Base-by-base conservation (phyloP, 2,329 filamentous ascomycete species). In the Lomentospora prolificans region DNA sequence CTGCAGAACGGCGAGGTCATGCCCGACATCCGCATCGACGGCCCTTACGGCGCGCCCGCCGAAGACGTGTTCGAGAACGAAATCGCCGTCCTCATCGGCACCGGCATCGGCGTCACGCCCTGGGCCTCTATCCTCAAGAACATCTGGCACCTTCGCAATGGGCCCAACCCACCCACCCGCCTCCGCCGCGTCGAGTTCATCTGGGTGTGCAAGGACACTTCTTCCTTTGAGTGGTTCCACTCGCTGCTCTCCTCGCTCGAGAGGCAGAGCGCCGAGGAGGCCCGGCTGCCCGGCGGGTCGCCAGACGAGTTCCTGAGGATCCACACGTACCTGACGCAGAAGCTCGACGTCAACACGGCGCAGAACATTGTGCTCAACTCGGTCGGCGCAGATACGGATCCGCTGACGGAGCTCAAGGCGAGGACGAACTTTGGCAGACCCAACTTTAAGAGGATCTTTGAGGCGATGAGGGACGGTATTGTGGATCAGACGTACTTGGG, bases 211-310 rank as follows among this genome's bases (percentile, higher is more conserved):
- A 90, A 86, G 67, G 88, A 94, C 66, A 94, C 89, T 0, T 85
- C 79, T 25, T 92, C 89, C 0, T 95, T 95, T 66, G 90, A 95
- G 72, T 95, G 90, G 90, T 95, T 95, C 75, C 90, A 95, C 67
- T 86, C 85, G 2, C 81, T 95, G 1, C 79, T 95, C 14, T 87
- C 86, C 1, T 90, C 86, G 1, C 83, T 95, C 19, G 90, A 95
- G 70, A 75, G 81, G 36, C 90, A 95, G 66, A 87, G 83, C 46
- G 73, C 78, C 51, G 76, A 80, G 59, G 80, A 79, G 9, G 78
- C 81, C 25, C 77, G 76, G 50, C 75, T 81, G 28, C 77, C 79
- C 30, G 81, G 81, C 56, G 80, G 44, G 12, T 79, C 58, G 39
- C 79, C 81, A 53, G 78, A 78, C 25, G 88, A 94, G 64, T 95